Base-by-base conservation (phyloP, 495 filamentous ascomycete genomes). In the Hypoxylon fuscum region DNA sequence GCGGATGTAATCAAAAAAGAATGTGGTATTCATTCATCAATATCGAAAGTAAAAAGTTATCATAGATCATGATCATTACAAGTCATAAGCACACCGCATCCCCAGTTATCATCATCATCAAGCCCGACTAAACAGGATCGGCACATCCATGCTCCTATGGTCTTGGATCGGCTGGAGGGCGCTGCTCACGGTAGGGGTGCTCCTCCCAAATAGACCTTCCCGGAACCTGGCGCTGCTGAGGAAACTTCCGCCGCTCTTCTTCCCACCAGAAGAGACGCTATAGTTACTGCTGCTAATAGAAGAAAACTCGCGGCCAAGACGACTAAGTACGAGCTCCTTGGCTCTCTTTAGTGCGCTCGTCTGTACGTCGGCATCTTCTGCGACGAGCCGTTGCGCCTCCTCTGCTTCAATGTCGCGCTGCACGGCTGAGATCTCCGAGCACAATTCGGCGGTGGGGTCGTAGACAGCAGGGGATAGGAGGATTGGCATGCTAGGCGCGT, bases 61-160 rank as follows among this genome's bases (percentile, higher is more conserved):
- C 55, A 44, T 68, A 53, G 27, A 14, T 68, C 59, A 68, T 68
- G 27, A 14, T 68, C 59, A 68, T 68, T 63, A 68, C 34, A 62
- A 62, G 53, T 68, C 64, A 59, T 65, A 65, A 63, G 31, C 49
- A 45, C 38, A 55, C 55, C 38, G 38, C 40, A 50, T 18, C 42
- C 17, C 14, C 49, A 32, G 18, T 55, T 44, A 66, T 21, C 43
- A 35, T 35, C 45, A 32, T 2, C 2, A 12, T 40, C 42, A 63
- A 37, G 21, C 57, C 54, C 80, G 75, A 71, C 77, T 81, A 53
- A 83, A 81, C 64, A 84, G 76, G 51, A 84, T 70, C 59, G 81
- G 81, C 46, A 83, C 81, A 60, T 74, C 76, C 64, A 81, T 58
- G 42, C 76, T 75, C 46, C 72, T 55, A 32, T 75, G 68, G 41